These are phyloP conservation scores for Pythium insidiosum DNA, from an alignment of 352 stramenopile species.

Conservation along the genomic window DNA sequence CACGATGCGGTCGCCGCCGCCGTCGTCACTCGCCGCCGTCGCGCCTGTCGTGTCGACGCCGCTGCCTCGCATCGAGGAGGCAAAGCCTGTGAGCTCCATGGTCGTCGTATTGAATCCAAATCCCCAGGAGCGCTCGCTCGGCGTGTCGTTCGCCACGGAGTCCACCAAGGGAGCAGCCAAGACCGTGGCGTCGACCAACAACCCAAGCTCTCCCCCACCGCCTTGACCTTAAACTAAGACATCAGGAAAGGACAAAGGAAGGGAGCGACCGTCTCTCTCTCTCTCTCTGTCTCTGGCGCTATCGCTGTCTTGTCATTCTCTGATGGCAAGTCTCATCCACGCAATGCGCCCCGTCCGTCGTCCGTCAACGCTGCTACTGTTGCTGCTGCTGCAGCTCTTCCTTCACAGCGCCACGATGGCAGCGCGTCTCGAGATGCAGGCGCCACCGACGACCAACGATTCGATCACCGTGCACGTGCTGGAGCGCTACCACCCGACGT, in stretches of 20 bases:
- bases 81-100: constrained; percentile 10
- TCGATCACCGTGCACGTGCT: constrained; percentile 4
- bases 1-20: not conserved
- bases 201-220: too few species aligned
- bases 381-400: too few species aligned
- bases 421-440: not conserved
- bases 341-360: too few species aligned
- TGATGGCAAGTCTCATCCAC: too few species aligned
- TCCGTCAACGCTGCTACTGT: too few species aligned
- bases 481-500: constrained; percentile 10
- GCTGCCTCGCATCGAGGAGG: constrained; percentile 1
- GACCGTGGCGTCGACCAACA: not conserved
- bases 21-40: constrained; percentile 6
- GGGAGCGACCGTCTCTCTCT: too few species aligned
- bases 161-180: constrained; percentile 5
- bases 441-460: not conserved
- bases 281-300: too few species aligned
- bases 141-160: constrained; percentile 14
- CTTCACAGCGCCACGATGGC: not conserved
- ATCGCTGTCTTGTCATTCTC: too few species aligned
- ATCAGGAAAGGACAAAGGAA: too few species aligned
- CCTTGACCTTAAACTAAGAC: too few species aligned
- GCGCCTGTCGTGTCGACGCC: constrained; percentile 2
- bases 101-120: constrained; percentile 18
- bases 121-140: constrained; percentile 16